Base-by-base conservation (phyloP, 2,329 filamentous ascomycete species). In the Microcera coccophila region DNA sequence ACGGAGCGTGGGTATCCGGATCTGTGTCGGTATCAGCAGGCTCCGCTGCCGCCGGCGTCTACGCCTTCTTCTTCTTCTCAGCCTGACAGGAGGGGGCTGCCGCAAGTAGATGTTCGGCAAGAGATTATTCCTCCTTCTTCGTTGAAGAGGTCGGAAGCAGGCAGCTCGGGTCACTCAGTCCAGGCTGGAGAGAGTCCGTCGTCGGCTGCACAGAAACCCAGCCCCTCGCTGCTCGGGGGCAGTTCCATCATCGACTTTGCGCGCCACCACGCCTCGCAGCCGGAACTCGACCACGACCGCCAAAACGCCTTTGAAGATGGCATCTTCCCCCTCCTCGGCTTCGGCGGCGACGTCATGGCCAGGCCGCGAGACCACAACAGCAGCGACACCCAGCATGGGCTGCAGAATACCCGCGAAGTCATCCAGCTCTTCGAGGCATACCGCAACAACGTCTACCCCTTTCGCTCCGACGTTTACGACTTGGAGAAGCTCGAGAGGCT, bases 201-300 rank as follows among this genome's bases (percentile, higher is more conserved):
- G n/a, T 7, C 15, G 33, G 11, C 12, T n/a, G 11, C 16, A 22
- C 20, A 15, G 16, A 36, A n/a, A 21, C 11, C 35, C 17, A 28
- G 21, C 19, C 28, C 38, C 22, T 40, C 37, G 28, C 31, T 55
- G 17, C 33, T 55, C 2, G 52, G 48, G 1, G 45, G 36, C 0
- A 49, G 47, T 26, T 55, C 52, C 1, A 45, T 55, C 8, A 42
- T 55, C 21, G 41, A 51, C 4, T 15, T 55, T 33, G 40, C 47
- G 9, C 29, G 41, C 10, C 24, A 34, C 38, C 36, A 33, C 26
- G 36, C 19, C 14, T 17, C 37, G 4, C 45, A 43, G 4, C 45
- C 32, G 5, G 38, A 31, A 16, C 24, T 40, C 17, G 36, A 43
- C 7, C 39, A 43, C 28, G 45, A 48, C 7, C 49, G 50, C 1